Conservation (phyloP, 345 rosid species). For the Alliaria petiolata region DNA sequence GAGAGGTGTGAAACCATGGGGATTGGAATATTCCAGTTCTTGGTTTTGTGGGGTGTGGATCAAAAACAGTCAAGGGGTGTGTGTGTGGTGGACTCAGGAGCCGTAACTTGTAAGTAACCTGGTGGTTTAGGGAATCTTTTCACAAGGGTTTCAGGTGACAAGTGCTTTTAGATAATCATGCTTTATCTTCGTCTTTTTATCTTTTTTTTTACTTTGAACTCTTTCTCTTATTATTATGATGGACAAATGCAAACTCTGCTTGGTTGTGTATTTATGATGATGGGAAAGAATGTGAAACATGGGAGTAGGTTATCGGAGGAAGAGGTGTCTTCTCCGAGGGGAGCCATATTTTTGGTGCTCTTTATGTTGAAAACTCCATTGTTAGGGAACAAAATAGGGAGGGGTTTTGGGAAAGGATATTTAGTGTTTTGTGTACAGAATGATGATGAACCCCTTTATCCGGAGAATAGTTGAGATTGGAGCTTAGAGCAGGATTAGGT, state of each 20-base stretch:
- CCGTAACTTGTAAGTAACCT: conserved; percentile 32
- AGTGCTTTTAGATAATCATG: conserved; percentile 24
- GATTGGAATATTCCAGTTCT: not conserved
- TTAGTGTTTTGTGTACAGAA: conserved; percentile 20
- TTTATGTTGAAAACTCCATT: conserved; percentile 32
- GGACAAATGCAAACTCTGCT: conserved; percentile 33
- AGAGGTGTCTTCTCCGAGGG: conserved; percentile 33
- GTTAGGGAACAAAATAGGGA: conserved; percentile 8
- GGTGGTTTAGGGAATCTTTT: conserved; percentile 34
- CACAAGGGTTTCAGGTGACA: conserved; percentile 26
- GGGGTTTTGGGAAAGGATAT: conserved; percentile 11
- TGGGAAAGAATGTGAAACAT: conserved; percentile 35
- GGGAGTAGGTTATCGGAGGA: conserved; percentile 38
- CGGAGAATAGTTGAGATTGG: conserved; percentile 19
- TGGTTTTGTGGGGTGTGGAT: not conserved
- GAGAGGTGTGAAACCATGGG: not conserved
- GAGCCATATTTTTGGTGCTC: conserved; percentile 67
- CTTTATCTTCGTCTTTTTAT: not conserved
- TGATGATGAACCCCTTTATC: conserved; percentile 17
- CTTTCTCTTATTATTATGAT: conserved; percentile 2
- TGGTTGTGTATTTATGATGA: conserved; percentile 45
- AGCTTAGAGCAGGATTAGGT: conserved; percentile 10
- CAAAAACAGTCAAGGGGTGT: conserved; percentile 9
- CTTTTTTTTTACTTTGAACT: conserved; percentile 20
- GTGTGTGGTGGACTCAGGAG: conserved; percentile 27